Conservation (phyloP, 495 filamentous ascomycete genomes). For the Penicillium robsamsonii region DNA sequence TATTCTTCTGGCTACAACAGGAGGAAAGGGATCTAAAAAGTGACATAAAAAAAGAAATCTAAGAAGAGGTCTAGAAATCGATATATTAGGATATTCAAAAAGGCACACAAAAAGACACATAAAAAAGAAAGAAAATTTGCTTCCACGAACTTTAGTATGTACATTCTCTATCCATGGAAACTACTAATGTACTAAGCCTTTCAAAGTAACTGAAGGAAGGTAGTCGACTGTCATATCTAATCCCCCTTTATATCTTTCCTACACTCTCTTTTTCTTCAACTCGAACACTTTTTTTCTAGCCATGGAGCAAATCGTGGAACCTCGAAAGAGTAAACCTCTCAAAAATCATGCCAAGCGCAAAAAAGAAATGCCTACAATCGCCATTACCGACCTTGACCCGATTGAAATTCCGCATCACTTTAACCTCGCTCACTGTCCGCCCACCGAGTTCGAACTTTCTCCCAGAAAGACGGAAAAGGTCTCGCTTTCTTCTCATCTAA, state of each 20-base stretch:
- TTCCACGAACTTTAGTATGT: no score
- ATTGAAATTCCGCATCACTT: neutral
- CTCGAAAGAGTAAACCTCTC: neutral
- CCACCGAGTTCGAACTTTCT: neutral
- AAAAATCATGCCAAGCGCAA: neutral
- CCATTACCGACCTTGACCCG: neutral
- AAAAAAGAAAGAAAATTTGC: no score
- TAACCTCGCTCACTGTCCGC: neutral
- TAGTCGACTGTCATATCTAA: no score
- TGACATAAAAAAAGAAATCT: no score
- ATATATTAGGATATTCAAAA: no score
- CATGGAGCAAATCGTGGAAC: neutral
- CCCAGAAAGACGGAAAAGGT: neutral
- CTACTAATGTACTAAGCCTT: neutral
- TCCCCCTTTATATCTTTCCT: neutral
- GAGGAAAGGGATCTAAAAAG: no score
- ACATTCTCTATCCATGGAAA: neutral
- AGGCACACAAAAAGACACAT: no score
- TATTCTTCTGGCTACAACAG: no score
- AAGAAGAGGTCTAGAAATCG: no score
- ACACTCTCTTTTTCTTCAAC: neutral
- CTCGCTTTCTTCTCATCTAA: neutral
- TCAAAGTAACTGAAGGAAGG: neutral
- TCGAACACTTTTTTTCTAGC: neutral
- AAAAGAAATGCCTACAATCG: neutral